These are phyloP conservation scores for Chlamydomonas sp. DNA, from an alignment of 139 green algal genomes.

Conservation along the genomic window DNA sequence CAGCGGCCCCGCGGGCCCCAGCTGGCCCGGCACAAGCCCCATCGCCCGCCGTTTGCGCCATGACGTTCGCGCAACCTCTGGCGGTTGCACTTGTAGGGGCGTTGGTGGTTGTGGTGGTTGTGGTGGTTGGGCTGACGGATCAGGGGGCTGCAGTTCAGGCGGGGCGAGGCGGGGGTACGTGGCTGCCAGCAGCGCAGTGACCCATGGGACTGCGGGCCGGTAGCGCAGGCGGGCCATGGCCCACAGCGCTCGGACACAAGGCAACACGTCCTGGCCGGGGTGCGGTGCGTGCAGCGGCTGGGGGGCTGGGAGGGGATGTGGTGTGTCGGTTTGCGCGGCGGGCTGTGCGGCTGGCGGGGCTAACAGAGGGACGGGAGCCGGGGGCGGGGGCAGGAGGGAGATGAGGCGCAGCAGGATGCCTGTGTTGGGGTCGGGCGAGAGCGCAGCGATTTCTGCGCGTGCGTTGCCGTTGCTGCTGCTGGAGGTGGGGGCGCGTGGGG, in stretches of 20 bases:
- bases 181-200: background rate
- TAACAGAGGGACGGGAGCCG: background rate
- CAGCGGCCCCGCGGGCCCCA: background rate
- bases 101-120: background rate
- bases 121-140: background rate
- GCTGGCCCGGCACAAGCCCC: background rate
- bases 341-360: too few species aligned
- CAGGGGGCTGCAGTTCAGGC: too few species aligned
- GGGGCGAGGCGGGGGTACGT: background rate
- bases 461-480: background rate
- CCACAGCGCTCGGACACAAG: background rate
- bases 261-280: background rate
- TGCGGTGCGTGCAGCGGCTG: background rate
- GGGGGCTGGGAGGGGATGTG: background rate
- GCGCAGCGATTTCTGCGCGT: too few species aligned
- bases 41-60: background rate
- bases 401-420: background rate
- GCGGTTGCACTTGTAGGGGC: background rate
- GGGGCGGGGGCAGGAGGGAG: background rate
- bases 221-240: background rate
- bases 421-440: background rate
- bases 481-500: background rate
- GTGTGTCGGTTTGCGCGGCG: too few species aligned
- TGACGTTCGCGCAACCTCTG: background rate
- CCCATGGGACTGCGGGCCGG: background rate